Percentiles rank a stretch among this genome's conserved stretches.
Evolutionary conservation across 2,329 filamentous ascomycete species (phyloP).

Genomic region (Rhytidhysteron rufulum): DNA sequence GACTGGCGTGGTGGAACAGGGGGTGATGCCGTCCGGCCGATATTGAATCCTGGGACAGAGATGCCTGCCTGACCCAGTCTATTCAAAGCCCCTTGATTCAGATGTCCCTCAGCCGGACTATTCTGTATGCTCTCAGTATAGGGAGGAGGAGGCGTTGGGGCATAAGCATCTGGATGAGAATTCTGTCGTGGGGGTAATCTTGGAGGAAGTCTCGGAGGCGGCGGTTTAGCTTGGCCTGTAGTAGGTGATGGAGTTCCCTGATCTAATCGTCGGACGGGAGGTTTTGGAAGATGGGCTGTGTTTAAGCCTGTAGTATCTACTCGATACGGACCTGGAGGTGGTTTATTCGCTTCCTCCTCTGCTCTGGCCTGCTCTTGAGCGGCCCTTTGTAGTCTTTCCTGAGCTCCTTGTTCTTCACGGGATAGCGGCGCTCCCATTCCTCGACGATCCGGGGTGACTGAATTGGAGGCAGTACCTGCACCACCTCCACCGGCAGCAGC

Average conservation of each 20-base stretch:
- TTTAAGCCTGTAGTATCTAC: constrained; percentile 67
- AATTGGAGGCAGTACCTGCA: constrained; percentile 31
- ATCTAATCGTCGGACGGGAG: constrained; percentile 55
- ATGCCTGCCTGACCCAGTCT: constrained; percentile 71
- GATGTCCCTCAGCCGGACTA: constrained; percentile 31
- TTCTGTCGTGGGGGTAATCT: constrained; percentile 67
- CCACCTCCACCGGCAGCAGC: too few relatives aligned
- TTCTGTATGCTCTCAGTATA: constrained; percentile 42
- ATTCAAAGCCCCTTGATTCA: constrained; percentile 59
- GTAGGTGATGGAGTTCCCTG: constrained; percentile 21
- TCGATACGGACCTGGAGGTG: constrained; percentile 62
- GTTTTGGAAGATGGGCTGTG: constrained; percentile 66
- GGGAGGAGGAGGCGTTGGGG: constrained; percentile 44
- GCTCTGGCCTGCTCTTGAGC: constrained; percentile 32
- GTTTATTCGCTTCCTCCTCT: constrained; percentile 29
- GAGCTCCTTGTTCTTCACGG: constrained; percentile 33
- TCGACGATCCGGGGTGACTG: constrained; percentile 35
- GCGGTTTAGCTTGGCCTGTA: constrained; percentile 34
- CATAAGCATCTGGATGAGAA: constrained; percentile 45
- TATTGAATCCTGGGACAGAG: constrained; percentile 73
- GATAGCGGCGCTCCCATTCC: constrained; percentile 38
- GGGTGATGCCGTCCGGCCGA: constrained; percentile 49
- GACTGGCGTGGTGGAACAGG: constrained; percentile 27
- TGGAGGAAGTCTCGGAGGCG: constrained; percentile 61
- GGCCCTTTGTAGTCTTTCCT: constrained; percentile 33